Percentiles rank a stretch among this genome's conserved stretches.
These are phyloP conservation scores for Rubus idaeus DNA, from an alignment of 306 rosid genomes.

Conservation along the genomic window DNA sequence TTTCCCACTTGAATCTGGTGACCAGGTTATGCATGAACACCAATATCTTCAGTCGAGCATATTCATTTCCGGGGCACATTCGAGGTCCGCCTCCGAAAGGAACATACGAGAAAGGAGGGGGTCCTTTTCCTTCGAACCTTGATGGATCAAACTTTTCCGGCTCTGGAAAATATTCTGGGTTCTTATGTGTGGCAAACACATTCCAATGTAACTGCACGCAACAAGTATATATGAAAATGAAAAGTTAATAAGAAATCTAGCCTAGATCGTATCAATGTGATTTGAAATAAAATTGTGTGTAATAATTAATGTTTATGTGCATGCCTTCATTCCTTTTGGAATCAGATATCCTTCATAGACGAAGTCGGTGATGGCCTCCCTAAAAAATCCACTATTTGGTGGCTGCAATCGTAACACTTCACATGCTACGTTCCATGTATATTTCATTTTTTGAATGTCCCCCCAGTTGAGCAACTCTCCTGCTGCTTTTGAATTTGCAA, in stretches of 20 bases:
- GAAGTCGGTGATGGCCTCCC: background rate
- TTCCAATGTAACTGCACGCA: background rate
- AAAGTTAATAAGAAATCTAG: no score
- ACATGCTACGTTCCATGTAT: conserved; percentile 1
- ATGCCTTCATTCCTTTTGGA: conserved; percentile 2
- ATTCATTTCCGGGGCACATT: background rate
- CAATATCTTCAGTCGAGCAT: conserved; percentile 2
- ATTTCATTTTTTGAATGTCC: conserved; percentile 1
- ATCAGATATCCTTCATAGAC: background rate
- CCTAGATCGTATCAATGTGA: no score
- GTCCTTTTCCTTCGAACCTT: background rate
- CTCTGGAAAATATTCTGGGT: background rate
- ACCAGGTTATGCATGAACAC: background rate
- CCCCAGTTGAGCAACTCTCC: background rate
- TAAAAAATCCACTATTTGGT: background rate
- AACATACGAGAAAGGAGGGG: background rate
- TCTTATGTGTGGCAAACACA: background rate
- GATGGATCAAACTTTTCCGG: background rate
- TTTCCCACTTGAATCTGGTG: conserved; percentile 1
- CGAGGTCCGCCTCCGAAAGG: conserved; percentile 10
- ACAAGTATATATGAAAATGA: no score
- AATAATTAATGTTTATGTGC: background rate
- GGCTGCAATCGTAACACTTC: background rate
- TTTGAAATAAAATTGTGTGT: no score
- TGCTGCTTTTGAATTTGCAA: background rate